These are phyloP conservation scores for Hypomyces perniciosus DNA, from an alignment of 2,329 filamentous ascomycete species.

Conservation along the genomic window DNA sequence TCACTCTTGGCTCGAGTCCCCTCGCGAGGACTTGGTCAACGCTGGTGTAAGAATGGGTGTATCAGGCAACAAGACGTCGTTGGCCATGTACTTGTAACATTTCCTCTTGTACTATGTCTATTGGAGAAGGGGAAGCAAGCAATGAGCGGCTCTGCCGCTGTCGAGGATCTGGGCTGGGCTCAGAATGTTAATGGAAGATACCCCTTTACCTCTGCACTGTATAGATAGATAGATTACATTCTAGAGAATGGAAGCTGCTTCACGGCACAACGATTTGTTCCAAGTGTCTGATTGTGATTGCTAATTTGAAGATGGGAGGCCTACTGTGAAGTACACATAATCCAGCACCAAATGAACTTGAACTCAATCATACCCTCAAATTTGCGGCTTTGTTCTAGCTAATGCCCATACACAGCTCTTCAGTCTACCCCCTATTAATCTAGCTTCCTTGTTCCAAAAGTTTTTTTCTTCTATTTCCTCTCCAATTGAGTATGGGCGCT, in stretches of 20 bases:
- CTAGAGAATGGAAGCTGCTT: slow-evolving; percentile 6
- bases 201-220: slow-evolving; percentile 15
- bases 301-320: neutral
- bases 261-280: slow-evolving; percentile 3
- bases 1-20: slow-evolving; percentile 6
- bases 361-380: no score
- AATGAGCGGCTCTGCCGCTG: slow-evolving; percentile 18
- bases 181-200: slow-evolving; percentile 28
- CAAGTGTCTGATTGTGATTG: neutral
- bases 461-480: neutral
- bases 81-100: slow-evolving; percentile 1
- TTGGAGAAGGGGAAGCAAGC: slow-evolving; percentile 9
- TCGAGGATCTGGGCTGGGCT: slow-evolving; percentile 27
- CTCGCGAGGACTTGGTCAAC: slow-evolving; percentile 9
- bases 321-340: neutral
- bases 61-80: slow-evolving; percentile 4
- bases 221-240: slow-evolving; percentile 11
- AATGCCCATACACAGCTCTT: no score
- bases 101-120: slow-evolving; percentile 9
- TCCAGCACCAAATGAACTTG: neutral
- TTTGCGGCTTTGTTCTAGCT: no score
- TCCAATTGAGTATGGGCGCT: neutral
- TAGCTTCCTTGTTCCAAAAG: neutral
- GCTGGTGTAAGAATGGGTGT: neutral
- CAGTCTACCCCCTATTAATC: no score